Base-by-base conservation (phyloP, 2,329 filamentous ascomycete species). In the Alternaria conjuncta region DNA sequence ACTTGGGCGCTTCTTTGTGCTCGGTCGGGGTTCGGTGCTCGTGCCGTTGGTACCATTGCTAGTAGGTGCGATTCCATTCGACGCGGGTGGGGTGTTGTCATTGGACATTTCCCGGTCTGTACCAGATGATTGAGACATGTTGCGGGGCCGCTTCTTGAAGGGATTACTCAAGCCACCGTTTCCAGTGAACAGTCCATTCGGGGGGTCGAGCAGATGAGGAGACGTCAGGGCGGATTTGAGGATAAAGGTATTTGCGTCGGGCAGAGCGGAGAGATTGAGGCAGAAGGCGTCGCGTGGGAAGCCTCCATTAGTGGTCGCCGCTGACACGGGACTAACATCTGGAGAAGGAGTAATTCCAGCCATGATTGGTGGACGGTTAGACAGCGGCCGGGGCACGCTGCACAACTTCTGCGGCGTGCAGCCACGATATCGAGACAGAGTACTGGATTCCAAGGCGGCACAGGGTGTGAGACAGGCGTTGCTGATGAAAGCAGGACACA, bases 321-420 rank as follows among this genome's bases (percentile, higher is more conserved):
- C 78, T 78, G 79, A 81, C 77, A 80, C 73, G 72, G 79, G 79
- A 78, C 78, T 80, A 75, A 80, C 75, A 65, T 81, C 78, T 79
- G 79, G 78, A 71, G 79, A 80, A 63, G 78, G 79, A 66, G 78
- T 79, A 57, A 79, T 73, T 57, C 65, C 72, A 21, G 76, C 75
- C 79, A 81, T 81, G 77, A 80, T 81, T 79, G 79, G 77, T 73
- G 72, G 75, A 70, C 70, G 59, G 66, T 49, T 64, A 61, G 64
- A 65, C 63, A 65, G 66, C 65, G 68, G 69, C 70, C 64, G 65
- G 69, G 73, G 72, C 63, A 62, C 63, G 69, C 70, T 76, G 73
- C 72, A 76, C 70, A 66, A 63, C 45, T 49, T 68, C 64, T 74
- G 68, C 71, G 75, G 73, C 69, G 73, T 68, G 71, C 72, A 71